Base-by-base conservation (phyloP, 441 rosid genomes). In the Pelargonium cotyledonis region DNA sequence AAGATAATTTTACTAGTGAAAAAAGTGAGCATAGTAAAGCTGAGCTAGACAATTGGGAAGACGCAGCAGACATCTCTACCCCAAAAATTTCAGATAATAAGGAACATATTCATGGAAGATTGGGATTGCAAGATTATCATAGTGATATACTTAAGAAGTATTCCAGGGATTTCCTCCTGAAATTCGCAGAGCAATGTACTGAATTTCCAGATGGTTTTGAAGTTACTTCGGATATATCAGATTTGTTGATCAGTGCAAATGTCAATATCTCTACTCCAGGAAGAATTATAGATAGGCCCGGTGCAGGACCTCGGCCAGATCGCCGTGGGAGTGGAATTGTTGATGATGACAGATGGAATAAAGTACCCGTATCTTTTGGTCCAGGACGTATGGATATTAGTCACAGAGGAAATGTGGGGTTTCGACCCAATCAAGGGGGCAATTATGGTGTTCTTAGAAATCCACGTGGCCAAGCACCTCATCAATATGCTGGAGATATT, bases 11-110 rank as follows among this genome's bases (percentile, higher is more conserved):
- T 21, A 72, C 72, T n/a, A 76, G 76, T 23, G 83, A 82, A 65
- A 80, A 76, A 62, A 72, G 69, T 65, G 76, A 74, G 69, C 82
- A 75, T 47, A 75, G 73, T 72, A 92, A 90, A 76, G 72, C 79
- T 60, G 97, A 95, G 79, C 96, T 83, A 14, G 98, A 90, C 79
- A 94, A 95, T 80, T 95, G 98, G 98, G 98, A 95, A 80, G 96
- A 90, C 85, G 97, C 88, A 65, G 98, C 91, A 6, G 99, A 92
- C 69, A 79, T 89, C 60, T 92, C 97, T n/a, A 82, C 92, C 14
- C 86, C 95, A 67, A 88, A 89, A 69, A 49, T 82, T 72, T 68
- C 78, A 21, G 88, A 73, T 76, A 60, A 70, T 69, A 70, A 70
- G 70, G 82, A 69, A 65, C 80, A 63, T 58, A 61, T 64, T 46